Percentiles rank a stretch among this genome's conserved stretches.
These are phyloP conservation scores for Russula olivacea DNA, from an alignment of 768 basidiomycete species.

Conservation along the genomic window DNA sequence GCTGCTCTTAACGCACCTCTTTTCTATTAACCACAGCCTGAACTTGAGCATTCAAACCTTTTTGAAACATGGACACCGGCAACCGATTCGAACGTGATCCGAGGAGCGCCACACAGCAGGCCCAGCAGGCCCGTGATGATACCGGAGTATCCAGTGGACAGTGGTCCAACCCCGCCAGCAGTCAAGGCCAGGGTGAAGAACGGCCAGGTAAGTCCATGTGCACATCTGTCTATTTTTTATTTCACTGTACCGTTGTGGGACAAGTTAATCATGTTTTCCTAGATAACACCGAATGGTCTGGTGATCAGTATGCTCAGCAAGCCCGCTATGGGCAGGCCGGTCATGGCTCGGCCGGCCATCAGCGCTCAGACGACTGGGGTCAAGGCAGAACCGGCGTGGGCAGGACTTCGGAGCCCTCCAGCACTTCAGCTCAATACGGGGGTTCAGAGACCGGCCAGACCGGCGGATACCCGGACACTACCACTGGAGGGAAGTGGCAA, in stretches of 20 bases:
- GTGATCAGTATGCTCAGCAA: not conserved
- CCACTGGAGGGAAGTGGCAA: not conserved
- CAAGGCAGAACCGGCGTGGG: not conserved
- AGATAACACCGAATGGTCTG: not conserved
- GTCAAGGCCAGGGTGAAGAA: slow-evolving; percentile 13
- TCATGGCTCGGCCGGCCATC: not conserved
- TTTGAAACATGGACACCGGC: slow-evolving; percentile 3
- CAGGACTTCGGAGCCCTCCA: not conserved
- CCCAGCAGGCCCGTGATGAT: not conserved
- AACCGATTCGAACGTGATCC: not conserved
- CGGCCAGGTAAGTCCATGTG: not conserved
- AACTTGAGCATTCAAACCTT: not conserved
- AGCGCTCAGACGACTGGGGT: not conserved
- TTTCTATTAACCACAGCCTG: not conserved
- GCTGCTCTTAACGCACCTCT: not conserved
- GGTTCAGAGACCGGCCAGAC: not conserved
- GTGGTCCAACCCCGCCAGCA: not conserved
- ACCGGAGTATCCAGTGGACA: not conserved
- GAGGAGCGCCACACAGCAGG: slow-evolving; percentile 1
- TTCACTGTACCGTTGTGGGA: not conserved
- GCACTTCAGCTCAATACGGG: slow-evolving; percentile 4
- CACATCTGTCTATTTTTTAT: not conserved
- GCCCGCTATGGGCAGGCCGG: not conserved
- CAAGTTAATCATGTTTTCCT: no score
- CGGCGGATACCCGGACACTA: not conserved